These are phyloP conservation scores for Candida coquimbonensis DNA, from an alignment of 805 yeast genomes.

Conservation along the genomic window DNA sequence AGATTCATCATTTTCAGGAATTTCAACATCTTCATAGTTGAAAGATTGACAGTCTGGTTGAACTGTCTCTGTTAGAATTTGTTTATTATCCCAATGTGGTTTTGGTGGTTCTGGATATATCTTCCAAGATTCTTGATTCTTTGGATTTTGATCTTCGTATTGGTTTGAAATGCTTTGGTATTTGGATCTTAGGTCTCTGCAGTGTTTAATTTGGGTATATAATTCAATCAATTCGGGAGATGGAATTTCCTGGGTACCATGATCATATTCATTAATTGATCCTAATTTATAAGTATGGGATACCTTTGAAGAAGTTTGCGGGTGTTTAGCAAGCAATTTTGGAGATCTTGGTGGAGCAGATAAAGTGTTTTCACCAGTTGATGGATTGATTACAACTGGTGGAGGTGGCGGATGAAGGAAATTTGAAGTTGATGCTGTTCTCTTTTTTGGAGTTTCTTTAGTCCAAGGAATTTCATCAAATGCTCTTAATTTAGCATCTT, in stretches of 20 bases:
- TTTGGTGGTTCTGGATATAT: conserved; percentile 93
- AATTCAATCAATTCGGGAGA: conserved; percentile 62
- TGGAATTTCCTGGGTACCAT: conserved; percentile 50
- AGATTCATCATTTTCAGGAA: conserved; percentile 41
- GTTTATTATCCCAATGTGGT: conserved; percentile 76
- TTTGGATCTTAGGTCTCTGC: conserved; percentile 69
- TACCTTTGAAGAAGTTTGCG: neutral
- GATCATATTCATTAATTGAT: conserved; percentile 39
- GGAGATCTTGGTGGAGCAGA: conserved; percentile 13
- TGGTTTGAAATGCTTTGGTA: conserved; percentile 71
- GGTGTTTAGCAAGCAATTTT: neutral
- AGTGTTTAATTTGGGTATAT: conserved; percentile 52
- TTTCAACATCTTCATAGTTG: conserved; percentile 34
- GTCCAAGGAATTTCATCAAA: conserved; percentile 29
- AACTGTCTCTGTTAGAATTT: conserved; percentile 35
- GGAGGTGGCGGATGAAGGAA: conserved; percentile 33
- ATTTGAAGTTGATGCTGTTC: conserved; percentile 31
- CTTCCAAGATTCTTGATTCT: conserved; percentile 64
- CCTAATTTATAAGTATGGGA: conserved; percentile 37
- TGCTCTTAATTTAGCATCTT: conserved; percentile 60
- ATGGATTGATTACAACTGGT: conserved; percentile 20
- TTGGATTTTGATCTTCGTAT: conserved; percentile 73
- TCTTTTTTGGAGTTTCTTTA: conserved; percentile 25
- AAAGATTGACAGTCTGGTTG: conserved; percentile 37
- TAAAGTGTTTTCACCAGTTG: conserved; percentile 20